Conservation (phyloP, 176 grass and related monocot species). For the Aegilops speltoides region DNA sequence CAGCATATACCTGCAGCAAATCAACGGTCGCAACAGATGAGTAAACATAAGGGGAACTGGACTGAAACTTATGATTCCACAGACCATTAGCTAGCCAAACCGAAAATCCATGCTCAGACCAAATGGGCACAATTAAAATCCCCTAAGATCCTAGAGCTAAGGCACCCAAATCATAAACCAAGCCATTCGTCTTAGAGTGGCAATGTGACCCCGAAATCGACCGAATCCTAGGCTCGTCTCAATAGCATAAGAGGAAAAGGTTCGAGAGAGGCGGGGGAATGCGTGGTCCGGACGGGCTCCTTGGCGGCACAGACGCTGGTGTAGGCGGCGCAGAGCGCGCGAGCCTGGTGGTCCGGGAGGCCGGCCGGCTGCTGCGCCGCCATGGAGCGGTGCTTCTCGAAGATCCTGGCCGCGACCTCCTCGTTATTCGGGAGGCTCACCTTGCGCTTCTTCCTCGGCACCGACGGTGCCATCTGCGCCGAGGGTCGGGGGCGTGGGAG, state of each 20-base stretch:
- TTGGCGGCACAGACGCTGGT: slow-evolving; percentile 49
- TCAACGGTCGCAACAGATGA: no score
- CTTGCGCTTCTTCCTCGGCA: slow-evolving; percentile 18
- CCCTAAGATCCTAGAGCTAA: neutral
- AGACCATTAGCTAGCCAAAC: no score
- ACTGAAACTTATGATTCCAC: no score
- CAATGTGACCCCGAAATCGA: neutral
- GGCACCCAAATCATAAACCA: neutral
- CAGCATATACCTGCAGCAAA: neutral
- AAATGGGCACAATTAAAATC: no score
- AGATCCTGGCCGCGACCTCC: slow-evolving; percentile 46
- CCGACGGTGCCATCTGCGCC: slow-evolving; percentile 8
- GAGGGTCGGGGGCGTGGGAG: neutral
- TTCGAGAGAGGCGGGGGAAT: neutral
- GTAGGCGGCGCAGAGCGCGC: slow-evolving; percentile 57
- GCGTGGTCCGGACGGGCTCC: slow-evolving; percentile 49
- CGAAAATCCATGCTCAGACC: no score
- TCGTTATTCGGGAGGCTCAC: slow-evolving; percentile 67
- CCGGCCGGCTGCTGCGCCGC: slow-evolving; percentile 21
- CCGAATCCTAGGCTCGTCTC: neutral
- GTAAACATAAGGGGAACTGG: no score
- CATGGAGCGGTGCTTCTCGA: slow-evolving; percentile 68
- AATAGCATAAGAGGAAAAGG: neutral
- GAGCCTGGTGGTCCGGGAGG: slow-evolving; percentile 52
- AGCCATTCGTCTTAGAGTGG: neutral